These are phyloP conservation scores for Larix kaempferi DNA, from an alignment of 75 land plant species.

Conservation along the genomic window DNA sequence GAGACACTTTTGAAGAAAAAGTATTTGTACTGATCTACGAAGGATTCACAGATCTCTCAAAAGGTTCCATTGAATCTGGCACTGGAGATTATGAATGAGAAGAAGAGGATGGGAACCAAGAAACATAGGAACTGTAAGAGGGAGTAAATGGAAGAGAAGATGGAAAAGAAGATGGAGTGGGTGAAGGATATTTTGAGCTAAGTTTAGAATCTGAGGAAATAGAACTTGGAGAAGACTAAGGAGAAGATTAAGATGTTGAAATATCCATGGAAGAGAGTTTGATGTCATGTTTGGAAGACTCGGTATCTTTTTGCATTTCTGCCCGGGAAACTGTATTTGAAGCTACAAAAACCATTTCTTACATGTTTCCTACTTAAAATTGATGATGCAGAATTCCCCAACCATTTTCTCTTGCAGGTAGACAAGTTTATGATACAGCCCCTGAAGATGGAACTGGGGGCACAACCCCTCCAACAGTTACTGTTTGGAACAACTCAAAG, in stretches of 20 bases:
- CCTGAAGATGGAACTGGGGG: slow-evolving; percentile 47
- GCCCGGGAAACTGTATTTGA: slow-evolving; percentile 11
- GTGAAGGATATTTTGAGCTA: slow-evolving; percentile 36
- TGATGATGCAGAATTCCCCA: slow-evolving; percentile 65
- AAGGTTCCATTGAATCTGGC: slow-evolving; percentile 1
- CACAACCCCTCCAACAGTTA: slow-evolving; percentile 58
- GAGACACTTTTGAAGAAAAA: slow-evolving; percentile 19
- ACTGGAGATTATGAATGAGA: slow-evolving; percentile 12
- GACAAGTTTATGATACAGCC: slow-evolving; percentile 34
- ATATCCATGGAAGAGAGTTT: slow-evolving; percentile 9
- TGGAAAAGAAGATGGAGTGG: slow-evolving; percentile 49
- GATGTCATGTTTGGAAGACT: slow-evolving; percentile 6
- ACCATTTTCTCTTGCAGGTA: slow-evolving; percentile 67
- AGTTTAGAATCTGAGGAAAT: slow-evolving; percentile 25
- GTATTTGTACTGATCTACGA: not conserved
- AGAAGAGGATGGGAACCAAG: slow-evolving; percentile 42
- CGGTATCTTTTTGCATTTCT: slow-evolving; percentile 7
- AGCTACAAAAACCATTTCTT: slow-evolving; percentile 13
- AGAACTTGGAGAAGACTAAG: slow-evolving; percentile 28
- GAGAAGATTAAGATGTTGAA: slow-evolving; percentile 18
- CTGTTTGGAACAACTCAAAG: slow-evolving; percentile 65
- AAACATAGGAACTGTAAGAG: slow-evolving; percentile 29
- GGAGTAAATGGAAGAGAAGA: slow-evolving; percentile 41
- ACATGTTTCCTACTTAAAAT: slow-evolving; percentile 36
- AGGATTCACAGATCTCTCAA: slow-evolving; percentile 13